Evolutionary conservation across 768 basidiomycete genomes (phyloP).

Genomic region (Psilocybe sp.): DNA sequence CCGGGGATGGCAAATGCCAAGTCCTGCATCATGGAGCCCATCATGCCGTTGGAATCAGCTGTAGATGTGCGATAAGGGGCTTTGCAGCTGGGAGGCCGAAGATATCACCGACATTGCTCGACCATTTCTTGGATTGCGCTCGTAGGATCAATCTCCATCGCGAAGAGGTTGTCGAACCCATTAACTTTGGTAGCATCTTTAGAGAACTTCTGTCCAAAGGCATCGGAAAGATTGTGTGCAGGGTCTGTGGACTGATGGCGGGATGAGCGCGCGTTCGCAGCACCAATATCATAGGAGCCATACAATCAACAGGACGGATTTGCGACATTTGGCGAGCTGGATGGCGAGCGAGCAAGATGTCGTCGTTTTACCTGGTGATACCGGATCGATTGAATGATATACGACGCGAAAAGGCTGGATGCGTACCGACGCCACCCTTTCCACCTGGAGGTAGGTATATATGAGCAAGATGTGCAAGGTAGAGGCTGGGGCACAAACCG

Average conservation of each 20-base stretch:
- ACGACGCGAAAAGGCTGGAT: background rate
- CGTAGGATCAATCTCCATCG: slow-evolving; percentile 99
- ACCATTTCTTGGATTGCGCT: slow-evolving; percentile 99
- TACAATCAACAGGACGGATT: slow-evolving; percentile 97
- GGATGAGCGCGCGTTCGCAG: background rate
- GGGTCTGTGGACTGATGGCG: slow-evolving; percentile 87
- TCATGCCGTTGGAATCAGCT: slow-evolving; percentile 91
- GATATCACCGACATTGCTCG: slow-evolving; percentile 71
- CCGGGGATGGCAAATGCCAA: slow-evolving; percentile 98
- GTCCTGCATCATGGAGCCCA: slow-evolving; percentile 99
- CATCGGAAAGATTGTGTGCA: slow-evolving; percentile 98
- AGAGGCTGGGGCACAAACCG: slow-evolving; percentile 49
- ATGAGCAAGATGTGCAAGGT: slow-evolving; percentile 4
- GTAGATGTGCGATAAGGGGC: slow-evolving; percentile 7
- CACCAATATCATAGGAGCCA: slow-evolving; percentile 26
- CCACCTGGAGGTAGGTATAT: slow-evolving; percentile 59
- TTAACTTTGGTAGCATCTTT: slow-evolving; percentile 99
- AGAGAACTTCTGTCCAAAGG: slow-evolving; percentile 98
- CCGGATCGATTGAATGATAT: slow-evolving; percentile 6
- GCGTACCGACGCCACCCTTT: slow-evolving; percentile 95
- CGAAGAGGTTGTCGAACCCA: slow-evolving; percentile 93
- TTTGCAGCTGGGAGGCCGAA: background rate
- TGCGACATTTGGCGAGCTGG: slow-evolving; percentile 83
- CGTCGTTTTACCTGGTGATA: slow-evolving; percentile 84
- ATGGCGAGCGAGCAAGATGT: slow-evolving; percentile 98